These are phyloP conservation scores for Ophiosphaerella narmari DNA, from an alignment of 2,329 filamentous ascomycete species.

Conservation along the genomic window DNA sequence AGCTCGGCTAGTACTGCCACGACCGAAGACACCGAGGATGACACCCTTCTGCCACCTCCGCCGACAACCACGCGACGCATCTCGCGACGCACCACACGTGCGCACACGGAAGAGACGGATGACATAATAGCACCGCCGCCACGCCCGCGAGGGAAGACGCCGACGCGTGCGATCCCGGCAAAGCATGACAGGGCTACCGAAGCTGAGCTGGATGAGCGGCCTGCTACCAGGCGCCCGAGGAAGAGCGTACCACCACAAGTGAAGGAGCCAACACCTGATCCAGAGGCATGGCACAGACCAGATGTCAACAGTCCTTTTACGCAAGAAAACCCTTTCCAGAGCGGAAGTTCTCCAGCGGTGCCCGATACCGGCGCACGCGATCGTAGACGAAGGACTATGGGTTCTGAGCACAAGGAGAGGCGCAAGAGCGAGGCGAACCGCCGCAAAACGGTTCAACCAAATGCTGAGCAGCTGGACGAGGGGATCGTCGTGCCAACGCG, in stretches of 20 bases:
- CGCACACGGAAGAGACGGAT: constrained; percentile 47
- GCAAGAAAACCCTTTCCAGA: constrained; percentile 91
- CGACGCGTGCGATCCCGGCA: constrained; percentile 46
- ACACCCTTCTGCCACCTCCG: constrained; percentile 52
- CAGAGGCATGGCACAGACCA: constrained; percentile 53
- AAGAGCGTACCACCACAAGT: constrained; percentile 46
- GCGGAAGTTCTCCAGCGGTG: constrained; percentile 70
- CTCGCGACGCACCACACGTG: constrained; percentile 45
- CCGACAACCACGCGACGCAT: constrained; percentile 30
- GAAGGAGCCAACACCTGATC: constrained; percentile 54
- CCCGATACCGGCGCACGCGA: constrained; percentile 45
- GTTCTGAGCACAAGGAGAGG: constrained; percentile 47
- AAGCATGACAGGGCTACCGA: constrained; percentile 51
- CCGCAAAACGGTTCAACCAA: constrained; percentile 49
- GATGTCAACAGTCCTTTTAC: constrained; percentile 73
- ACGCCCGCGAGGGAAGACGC: constrained; percentile 34
- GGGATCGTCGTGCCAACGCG: constrained; percentile 60
- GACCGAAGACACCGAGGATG: constrained; percentile 59
- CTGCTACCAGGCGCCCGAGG: constrained; percentile 43
- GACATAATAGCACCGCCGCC: constrained; percentile 6
- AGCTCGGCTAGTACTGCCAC: constrained; percentile 66
- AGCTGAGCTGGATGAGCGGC: constrained; percentile 39
- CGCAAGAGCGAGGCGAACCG: constrained; percentile 50
- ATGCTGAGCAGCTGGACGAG: constrained; percentile 55
- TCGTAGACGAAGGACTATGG: constrained; percentile 59